phyloP scores from a whole-genome alignment of 495 filamentous ascomycete species.

The Penicillium mononematosum region DNA sequence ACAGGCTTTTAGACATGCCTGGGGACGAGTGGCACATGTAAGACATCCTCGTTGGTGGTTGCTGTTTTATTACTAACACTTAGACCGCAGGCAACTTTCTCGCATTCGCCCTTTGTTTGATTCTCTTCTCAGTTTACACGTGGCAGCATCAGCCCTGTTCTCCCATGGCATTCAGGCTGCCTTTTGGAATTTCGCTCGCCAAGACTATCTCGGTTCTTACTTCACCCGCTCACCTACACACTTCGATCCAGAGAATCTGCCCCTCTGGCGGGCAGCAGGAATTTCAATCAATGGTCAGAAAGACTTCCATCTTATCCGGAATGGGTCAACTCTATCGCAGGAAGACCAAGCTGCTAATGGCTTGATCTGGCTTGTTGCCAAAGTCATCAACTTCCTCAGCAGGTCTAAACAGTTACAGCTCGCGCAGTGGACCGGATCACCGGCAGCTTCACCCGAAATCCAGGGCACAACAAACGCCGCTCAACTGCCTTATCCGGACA shows the following conservation, averaged over 20 bases:
- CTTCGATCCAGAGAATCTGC: conserved; percentile 30
- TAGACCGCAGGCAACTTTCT: conserved; percentile 29
- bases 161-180: conserved; percentile 36
- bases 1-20: conserved; percentile 36
- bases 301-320: conserved; percentile 17
- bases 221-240: conserved; percentile 36
- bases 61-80: conserved; percentile 5
- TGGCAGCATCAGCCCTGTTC: conserved; percentile 16
- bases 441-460: conserved; percentile 14
- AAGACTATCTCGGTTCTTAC: conserved; percentile 43
- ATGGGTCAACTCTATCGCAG: conserved; percentile 8
- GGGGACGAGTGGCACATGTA: conserved; percentile 42
- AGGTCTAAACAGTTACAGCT: conserved; percentile 37
- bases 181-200: conserved; percentile 45
- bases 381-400: conserved; percentile 42
- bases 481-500: conserved; percentile 21
- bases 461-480: conserved; percentile 6
- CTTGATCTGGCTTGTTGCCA: conserved; percentile 38
- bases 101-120: conserved; percentile 35
- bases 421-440: conserved; percentile 35
- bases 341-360: conserved; percentile 42
- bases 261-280: conserved; percentile 40
- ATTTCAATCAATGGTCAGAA: conserved; percentile 34
- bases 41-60: conserved; percentile 5
- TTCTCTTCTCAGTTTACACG: conserved; percentile 21